Conservation (phyloP, 805 yeast genomes). For the Metschnikowia borealis region DNA sequence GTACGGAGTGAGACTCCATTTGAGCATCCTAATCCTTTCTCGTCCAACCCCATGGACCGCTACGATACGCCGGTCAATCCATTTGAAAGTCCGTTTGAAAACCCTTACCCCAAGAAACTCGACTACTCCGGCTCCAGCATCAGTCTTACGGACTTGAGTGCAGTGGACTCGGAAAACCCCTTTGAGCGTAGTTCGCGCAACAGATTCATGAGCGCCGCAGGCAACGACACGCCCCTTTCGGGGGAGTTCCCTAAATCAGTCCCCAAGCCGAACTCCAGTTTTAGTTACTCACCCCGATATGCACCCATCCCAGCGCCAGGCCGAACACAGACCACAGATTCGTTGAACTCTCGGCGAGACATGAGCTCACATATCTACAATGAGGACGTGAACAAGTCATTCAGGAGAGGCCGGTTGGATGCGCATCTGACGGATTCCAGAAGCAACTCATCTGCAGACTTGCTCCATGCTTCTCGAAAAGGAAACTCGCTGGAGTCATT, state of each 20-base stretch:
- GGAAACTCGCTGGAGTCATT: not conserved
- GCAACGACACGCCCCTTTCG: not conserved
- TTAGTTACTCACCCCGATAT: not conserved
- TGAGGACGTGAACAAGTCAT: not conserved
- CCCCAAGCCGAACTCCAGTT: not conserved
- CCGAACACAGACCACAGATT: constrained; percentile 1
- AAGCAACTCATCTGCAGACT: not conserved
- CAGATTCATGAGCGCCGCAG: not conserved
- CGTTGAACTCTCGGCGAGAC: constrained; percentile 3
- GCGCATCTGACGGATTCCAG: constrained; percentile 2
- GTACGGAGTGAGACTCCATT: not conserved
- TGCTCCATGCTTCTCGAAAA: not conserved
- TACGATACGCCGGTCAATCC: not conserved
- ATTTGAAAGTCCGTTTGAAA: not conserved
- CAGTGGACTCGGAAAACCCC: constrained; percentile 9
- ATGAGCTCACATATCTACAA: constrained; percentile 1
- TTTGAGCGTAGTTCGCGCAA: constrained; percentile 2
- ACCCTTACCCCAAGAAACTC: not conserved
- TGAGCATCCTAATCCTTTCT: not conserved
- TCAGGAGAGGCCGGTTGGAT: not conserved
- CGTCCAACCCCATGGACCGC: not conserved
- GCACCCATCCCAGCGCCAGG: not conserved
- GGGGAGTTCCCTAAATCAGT: not conserved
- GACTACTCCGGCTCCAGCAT: constrained; percentile 1
- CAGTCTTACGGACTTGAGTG: constrained; percentile 1